phyloP scores from a whole-genome alignment of 176 grass and related monocot species.

The Carex scoparia region DNA sequence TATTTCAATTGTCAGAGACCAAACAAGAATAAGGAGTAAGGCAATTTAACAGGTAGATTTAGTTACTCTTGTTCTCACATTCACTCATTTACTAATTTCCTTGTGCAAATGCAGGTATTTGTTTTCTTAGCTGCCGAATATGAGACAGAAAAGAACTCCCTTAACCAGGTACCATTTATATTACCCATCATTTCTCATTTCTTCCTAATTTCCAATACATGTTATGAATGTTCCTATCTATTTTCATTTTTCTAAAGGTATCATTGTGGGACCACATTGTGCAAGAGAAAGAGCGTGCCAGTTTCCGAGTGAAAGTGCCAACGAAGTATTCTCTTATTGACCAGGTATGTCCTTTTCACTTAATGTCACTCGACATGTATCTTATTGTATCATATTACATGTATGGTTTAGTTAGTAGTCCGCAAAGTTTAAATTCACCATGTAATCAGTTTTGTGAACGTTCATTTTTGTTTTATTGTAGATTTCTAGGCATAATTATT shows the following conservation, averaged over 20 bases:
- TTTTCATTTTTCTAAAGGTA: not conserved
- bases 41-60: not conserved
- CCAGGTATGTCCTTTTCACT: constrained; percentile 11
- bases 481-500: not conserved
- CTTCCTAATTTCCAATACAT: not conserved
- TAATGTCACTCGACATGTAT: not conserved
- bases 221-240: not conserved
- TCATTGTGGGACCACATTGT: constrained; percentile 35
- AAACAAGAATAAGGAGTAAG: not conserved
- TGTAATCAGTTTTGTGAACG: not conserved
- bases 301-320: constrained; percentile 22
- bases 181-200: not conserved
- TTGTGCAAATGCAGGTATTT: constrained; percentile 29
- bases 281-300: constrained; percentile 21
- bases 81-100: not conserved
- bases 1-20: not conserved
- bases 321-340: constrained; percentile 34
- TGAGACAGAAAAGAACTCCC: constrained; percentile 26
- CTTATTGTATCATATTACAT: not conserved
- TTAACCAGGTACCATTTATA: constrained; percentile 27
- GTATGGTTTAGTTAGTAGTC: not conserved
- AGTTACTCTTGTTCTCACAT: not conserved
- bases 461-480: not conserved
- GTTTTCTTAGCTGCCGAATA: constrained; percentile 37
- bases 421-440: not conserved